Evolutionary conservation across 305 asterid genomes (phyloP).

Genomic region (Fraxinus dipetala): DNA sequence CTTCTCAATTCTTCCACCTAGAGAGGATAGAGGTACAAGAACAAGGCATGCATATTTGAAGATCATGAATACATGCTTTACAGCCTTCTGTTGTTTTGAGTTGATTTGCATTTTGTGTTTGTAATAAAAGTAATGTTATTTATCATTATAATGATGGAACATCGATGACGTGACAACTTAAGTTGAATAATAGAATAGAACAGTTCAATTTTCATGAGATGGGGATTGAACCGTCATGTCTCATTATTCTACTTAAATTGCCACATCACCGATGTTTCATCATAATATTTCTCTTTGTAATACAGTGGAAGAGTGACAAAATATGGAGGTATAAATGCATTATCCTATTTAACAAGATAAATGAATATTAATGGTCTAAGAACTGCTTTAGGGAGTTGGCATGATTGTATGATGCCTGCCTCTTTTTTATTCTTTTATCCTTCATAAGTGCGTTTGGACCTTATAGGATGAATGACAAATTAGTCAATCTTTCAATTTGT

Average conservation of each 20-base stretch:
- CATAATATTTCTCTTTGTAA: too few species aligned
- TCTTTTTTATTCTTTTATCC: neutral
- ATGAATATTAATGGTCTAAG: neutral
- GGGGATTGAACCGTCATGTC: too few species aligned
- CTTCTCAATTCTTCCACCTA: slow-evolving; percentile 53
- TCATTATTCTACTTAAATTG: too few species aligned
- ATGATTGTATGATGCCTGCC: neutral
- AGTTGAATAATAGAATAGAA: too few species aligned
- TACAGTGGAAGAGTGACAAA: neutral
- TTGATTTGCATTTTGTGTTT: neutral
- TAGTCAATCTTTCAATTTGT: neutral
- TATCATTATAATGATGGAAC: too few species aligned
- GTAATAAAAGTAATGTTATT: too few species aligned
- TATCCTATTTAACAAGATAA: neutral
- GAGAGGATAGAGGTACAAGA: slow-evolving; percentile 60
- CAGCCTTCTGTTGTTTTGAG: slow-evolving; percentile 8
- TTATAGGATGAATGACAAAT: neutral
- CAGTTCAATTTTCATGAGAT: too few species aligned
- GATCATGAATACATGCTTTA: neutral
- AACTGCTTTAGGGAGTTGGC: neutral
- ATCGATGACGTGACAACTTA: too few species aligned
- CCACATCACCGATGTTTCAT: too few species aligned
- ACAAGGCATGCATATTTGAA: slow-evolving; percentile 8
- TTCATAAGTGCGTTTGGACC: neutral
- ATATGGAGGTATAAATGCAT: neutral